These are phyloP conservation scores for Lactarius psammicola DNA, from an alignment of 768 basidiomycete species.

Conservation along the genomic window DNA sequence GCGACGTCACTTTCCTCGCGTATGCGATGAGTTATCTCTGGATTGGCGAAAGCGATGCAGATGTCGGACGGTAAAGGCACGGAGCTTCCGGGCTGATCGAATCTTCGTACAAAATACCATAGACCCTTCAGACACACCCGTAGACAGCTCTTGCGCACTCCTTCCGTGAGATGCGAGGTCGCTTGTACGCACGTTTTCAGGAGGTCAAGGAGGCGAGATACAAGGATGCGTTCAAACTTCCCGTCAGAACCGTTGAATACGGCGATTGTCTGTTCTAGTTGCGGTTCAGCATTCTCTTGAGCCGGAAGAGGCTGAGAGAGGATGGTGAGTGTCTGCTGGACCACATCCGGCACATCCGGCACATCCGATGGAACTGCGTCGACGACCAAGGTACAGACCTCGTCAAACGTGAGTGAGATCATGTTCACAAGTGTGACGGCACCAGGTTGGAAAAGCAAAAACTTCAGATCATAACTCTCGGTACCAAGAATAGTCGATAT, in stretches of 20 bases:
- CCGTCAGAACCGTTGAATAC: neutral
- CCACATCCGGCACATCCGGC: conserved; percentile 2
- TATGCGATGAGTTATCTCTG: neutral
- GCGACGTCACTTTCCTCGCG: neutral
- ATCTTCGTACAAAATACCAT: neutral
- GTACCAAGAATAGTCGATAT: conserved; percentile 2
- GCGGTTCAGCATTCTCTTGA: neutral
- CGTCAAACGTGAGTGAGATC: neutral
- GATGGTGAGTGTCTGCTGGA: conserved; percentile 1
- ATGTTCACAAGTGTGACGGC: conserved; percentile 3
- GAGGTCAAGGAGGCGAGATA: neutral
- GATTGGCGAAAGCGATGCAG: neutral
- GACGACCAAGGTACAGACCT: neutral
- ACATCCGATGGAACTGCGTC: neutral
- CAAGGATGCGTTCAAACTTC: neutral
- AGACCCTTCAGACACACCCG: neutral
- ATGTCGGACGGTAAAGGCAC: neutral
- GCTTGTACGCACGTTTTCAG: neutral
- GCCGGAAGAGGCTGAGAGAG: neutral
- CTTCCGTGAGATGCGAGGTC: neutral
- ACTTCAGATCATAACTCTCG: neutral
- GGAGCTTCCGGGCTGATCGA: neutral
- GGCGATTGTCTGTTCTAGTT: neutral
- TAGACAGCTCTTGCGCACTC: neutral
- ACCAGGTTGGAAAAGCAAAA: conserved; percentile 2